Evolutionary conservation across 768 basidiomycete genomes (phyloP), one percentile per base, ranked within the genome.

Genomic region (Calocybe indica): DNA sequence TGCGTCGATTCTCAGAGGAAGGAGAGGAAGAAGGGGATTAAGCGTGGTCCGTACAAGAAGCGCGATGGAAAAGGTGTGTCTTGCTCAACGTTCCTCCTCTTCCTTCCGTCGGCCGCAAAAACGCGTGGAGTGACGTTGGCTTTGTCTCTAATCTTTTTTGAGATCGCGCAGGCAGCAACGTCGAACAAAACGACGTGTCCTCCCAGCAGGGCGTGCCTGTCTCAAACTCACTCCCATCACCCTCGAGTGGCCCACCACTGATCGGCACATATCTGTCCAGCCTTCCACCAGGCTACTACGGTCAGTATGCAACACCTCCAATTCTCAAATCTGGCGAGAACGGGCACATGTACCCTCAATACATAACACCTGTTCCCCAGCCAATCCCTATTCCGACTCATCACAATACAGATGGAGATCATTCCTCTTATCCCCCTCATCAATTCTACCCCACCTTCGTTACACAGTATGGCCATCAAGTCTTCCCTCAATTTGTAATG

Each of bases 21-120:
- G 72, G 92, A 95, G 69, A 79, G 92, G 59, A 89, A 88, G 65
- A 89, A 88, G 63, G 88, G 88, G 55, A 76, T 88, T 56, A 91
- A 89, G 73, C 71, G 88, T 60, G 88, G 88, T 39, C 88, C 88
- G 66, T 91, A 91, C 85, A 90, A 90, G 88, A 91, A 90, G 82
- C 87, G 86, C 82, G 87, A 88, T 86, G 82, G 80, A 78, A 88
- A 85, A 78, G 79, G 87, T 88, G 62, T 67, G 82, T 66, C 52
- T 22, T 4, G 22, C 22, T 22, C 22, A 62, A 54, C 44, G 55
- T 57, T 65, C 40, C 47, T 42, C 37, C 28, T 41, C 15, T 48
- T 45, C 31, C 45, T 22, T 22, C 22, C 22, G 52, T 55, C 47
- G 47, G 46, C 42, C 43, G 50, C 52, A 55, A 46, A 55, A 46